Base-by-base conservation (phyloP, 1,284 basidiomycete genomes). In the Moesziomyces sp. region DNA sequence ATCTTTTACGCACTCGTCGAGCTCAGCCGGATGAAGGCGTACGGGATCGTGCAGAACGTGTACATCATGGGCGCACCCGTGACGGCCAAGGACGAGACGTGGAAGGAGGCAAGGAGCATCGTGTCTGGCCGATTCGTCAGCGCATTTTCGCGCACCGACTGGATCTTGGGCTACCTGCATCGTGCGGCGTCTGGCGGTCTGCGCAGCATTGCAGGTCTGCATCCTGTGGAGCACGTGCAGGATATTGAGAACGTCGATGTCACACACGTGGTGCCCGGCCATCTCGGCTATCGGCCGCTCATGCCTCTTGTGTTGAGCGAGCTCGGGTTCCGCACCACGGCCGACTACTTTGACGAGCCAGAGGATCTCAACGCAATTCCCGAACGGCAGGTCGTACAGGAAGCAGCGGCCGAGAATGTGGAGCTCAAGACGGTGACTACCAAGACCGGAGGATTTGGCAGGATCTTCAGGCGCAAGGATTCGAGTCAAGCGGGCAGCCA, bases 321-420 rank as follows among this genome's bases (percentile, higher is more conserved):
- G 71, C 74, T 84, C 5, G 82, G 82, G 38, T 84, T 84, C 67
- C 70, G 76, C 40, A 79, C 77, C 18, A 83, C 81, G 0, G 82
- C 82, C 2, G 82, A 84, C 63, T 84, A 82, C 74, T 84, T 84
- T 70, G 82, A 84, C 58, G 82, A 84, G 67, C 82, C 82, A 6
- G 82, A 83, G 46, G 79, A 82, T 35, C 63, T 84, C 21, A 68
- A 69, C 23, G 71, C 74, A 28, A 76, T 84, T 6, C 82, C 81
- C 3, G 82, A 83, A 47, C 58, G 82, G 26, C 74, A 83, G 50
- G 67, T 82, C 7, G 66, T 81, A 5, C 58, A 23, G 10, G 60
- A 67, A 21, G 61, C 64, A 45, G 46, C 52, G 52, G 42, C 58
- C 3, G 44, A 24, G 18, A 46, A 72, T 1, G 16, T 64, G 19